These are phyloP conservation scores for Monosporascus sp. DNA, from an alignment of 2,329 filamentous ascomycete species.

Conservation along the genomic window DNA sequence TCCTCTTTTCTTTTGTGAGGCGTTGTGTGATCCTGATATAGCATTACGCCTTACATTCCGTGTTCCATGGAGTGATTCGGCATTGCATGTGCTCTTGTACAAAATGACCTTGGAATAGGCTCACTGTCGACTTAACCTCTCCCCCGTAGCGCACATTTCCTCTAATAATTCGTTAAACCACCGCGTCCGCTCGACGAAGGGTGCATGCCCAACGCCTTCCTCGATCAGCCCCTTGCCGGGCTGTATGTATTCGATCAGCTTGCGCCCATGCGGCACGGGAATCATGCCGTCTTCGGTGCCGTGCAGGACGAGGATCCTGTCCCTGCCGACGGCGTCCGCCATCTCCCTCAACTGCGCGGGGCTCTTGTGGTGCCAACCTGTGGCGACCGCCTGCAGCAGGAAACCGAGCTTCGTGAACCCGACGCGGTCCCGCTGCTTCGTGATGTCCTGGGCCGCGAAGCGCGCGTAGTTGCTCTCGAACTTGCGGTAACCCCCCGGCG, in stretches of 20 bases:
- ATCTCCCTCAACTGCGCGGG: slow-evolving; percentile 59
- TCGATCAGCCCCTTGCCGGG: slow-evolving; percentile 58
- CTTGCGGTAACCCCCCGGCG: slow-evolving; percentile 33
- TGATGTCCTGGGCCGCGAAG: slow-evolving; percentile 73
- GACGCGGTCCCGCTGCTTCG: slow-evolving; percentile 57
- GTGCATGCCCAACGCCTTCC: slow-evolving; percentile 71
- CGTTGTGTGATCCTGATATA: background rate
- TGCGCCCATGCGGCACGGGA: slow-evolving; percentile 60
- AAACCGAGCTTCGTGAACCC: slow-evolving; percentile 64
- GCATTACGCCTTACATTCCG: too few relatives aligned
- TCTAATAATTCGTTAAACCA: slow-evolving; percentile 65
- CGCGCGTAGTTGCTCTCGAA: slow-evolving; percentile 78
- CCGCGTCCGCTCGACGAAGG: slow-evolving; percentile 63
- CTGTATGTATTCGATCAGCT: slow-evolving; percentile 59
- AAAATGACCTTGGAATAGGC: background rate
- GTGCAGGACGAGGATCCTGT: slow-evolving; percentile 72
- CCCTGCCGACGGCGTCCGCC: slow-evolving; percentile 63
- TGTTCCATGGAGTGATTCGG: too few relatives aligned
- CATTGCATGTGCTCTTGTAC: too few relatives aligned
- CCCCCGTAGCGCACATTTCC: slow-evolving; percentile 48
- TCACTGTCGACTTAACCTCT: slow-evolving; percentile 34
- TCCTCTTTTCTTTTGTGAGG: background rate
- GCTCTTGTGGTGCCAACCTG: slow-evolving; percentile 74
- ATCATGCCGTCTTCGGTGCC: slow-evolving; percentile 77
- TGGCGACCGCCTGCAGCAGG: slow-evolving; percentile 71